Evolutionary conservation across 2,329 filamentous ascomycete genomes (phyloP), one percentile per base, ranked within the genome.

Genomic region (Fusarium cicatricum): DNA sequence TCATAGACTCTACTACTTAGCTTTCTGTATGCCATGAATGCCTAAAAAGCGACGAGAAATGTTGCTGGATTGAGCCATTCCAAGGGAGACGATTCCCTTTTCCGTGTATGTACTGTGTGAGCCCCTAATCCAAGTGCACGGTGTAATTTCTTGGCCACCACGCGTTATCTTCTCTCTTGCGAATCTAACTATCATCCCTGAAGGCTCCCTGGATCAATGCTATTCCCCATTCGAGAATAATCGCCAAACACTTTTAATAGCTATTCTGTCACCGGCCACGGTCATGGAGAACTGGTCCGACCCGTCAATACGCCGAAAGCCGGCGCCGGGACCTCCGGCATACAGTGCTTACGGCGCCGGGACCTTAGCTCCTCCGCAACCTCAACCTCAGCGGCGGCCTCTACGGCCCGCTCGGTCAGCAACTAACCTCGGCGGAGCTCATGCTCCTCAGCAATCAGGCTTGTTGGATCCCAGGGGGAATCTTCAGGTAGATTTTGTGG

Each of bases 351-450:
- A 53, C 32, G 26, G 36, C 19, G 19, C 52, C 17, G 47, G 43
- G 21, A 52, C 45, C 36, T 42, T 64, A 40, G 56, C 59, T 43
- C 64, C 64, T 53, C 66, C 60, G 17, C 60, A 32, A 21, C 55
- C 58, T 3, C 57, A 26, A n/a, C n/a, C n/a, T n/a, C n/a, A n/a
- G n/a, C n/a, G n/a, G 12, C 65, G 55, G 39, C 68, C 55, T 59
- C 65, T 65, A 8, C 55, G 69, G 28, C 63, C 66, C 12, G 63
- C 61, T 21, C 67, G 66, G 8, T 65, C 68, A 41, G 60, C 70
- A 17, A 64, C 69, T 19, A 64, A 67, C 29, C 62, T 68, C 43
- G 55, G 54, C 11, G 60, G 67, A 10, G 62, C 65, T 17, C 67
- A 65, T 28, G 53, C 54, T 21, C 65, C 58, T 5, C 62, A 67